Conservation (phyloP, 106 monocot species). For the Acorus calamus region DNA sequence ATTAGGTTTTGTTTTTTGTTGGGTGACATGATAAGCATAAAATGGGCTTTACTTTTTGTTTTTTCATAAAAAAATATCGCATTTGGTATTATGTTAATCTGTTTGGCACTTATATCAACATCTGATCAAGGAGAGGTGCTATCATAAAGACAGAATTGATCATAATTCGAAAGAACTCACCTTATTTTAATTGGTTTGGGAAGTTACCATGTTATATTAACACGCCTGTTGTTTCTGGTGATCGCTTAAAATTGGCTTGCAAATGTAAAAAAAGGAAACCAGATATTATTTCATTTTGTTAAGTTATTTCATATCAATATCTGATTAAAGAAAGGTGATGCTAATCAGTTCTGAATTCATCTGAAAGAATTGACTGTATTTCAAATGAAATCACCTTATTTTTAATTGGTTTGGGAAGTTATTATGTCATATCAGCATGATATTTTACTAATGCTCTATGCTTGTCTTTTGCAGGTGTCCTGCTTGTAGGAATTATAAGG, state of each 20-base stretch:
- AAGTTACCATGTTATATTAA: neutral
- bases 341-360: no score
- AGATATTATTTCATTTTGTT: no score
- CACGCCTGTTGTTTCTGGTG: neutral
- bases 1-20: neutral
- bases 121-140: no score
- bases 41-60: neutral
- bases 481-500: conserved; percentile 99
- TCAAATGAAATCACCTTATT: no score
- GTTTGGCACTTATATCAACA: no score
- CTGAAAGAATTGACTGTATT: no score
- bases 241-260: neutral
- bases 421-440: neutral
- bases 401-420: neutral
- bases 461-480: conserved; percentile 54
- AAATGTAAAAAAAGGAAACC: no score
- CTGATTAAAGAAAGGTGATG: no score
- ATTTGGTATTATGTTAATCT: neutral
- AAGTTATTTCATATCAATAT: no score
- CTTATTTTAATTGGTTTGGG: neutral
- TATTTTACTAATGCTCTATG: neutral
- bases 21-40: no score
- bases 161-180: no score
- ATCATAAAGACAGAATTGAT: no score
- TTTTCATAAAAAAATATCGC: neutral